Conservation (phyloP, 73 alveolate species). For the Tetrahymena malaccensis region DNA sequence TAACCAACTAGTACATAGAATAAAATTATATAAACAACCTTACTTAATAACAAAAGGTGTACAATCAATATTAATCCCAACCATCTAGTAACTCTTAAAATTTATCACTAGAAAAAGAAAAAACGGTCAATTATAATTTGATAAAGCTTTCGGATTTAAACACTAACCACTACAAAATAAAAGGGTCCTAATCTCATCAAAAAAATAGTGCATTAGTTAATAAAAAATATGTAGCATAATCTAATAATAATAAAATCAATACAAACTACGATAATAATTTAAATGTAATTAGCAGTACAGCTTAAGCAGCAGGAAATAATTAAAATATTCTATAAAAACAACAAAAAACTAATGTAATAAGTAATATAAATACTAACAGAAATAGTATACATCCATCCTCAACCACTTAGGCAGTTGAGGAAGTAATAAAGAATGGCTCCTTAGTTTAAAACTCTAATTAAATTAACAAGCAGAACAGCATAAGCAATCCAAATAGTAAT, state of each 20-base stretch:
- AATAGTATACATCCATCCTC: neutral
- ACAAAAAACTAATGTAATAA: neutral
- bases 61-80: neutral
- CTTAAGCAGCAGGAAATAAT: neutral
- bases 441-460: neutral
- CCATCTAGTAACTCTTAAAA: neutral
- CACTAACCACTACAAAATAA: neutral
- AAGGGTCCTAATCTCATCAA: neutral
- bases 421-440: neutral
- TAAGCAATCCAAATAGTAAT: neutral
- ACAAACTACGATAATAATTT: neutral
- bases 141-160: neutral
- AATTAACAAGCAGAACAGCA: neutral
- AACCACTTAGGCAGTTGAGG: neutral
- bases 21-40: neutral
- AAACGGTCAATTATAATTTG: neutral
- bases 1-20: neutral
- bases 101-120: neutral
- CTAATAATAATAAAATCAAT: neutral
- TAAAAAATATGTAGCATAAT: neutral
- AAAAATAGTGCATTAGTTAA: neutral
- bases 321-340: neutral
- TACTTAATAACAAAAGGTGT: neutral
- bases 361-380: neutral
- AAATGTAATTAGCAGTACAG: neutral